A percentile compares a stretch with the other conserved stretches of the same genome.
Conservation (phyloP, 2,329 filamentous ascomycete genomes). For the Epichloe festucae region DNA sequence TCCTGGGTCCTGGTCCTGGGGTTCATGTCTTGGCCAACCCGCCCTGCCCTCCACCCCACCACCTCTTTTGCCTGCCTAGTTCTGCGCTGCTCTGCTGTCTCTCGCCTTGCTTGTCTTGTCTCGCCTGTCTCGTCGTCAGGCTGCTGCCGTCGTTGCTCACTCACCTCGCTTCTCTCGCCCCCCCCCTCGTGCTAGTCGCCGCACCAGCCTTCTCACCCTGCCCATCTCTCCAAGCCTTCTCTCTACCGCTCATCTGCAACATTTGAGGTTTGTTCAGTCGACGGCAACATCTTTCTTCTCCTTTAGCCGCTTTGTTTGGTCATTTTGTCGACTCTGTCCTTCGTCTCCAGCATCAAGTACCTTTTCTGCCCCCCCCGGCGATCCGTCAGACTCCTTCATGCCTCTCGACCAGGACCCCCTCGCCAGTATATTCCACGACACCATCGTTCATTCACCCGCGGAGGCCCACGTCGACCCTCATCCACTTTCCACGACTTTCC, state of each 20-base stretch:
- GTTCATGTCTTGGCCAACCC: conserved; percentile 4
- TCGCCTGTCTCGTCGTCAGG: not conserved
- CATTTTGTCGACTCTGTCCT: not conserved
- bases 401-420: not conserved
- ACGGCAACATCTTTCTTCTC: not conserved
- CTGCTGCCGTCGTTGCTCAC: not conserved
- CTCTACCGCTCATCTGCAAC: conserved; percentile 3
- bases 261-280: not conserved
- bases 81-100: conserved; percentile 1
- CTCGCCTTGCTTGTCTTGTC: not conserved
- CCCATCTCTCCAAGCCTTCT: conserved; percentile 2
- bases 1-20: conserved; percentile 1
- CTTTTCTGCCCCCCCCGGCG: not conserved
- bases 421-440: conserved; percentile 1
- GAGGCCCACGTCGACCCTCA: not conserved
- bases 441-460: conserved; percentile 2
- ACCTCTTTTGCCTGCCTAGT: not conserved
- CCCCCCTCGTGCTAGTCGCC: conserved; percentile 3
- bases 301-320: not conserved
- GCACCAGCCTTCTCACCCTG: conserved; percentile 6
- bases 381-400: conserved; percentile 2
- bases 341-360: not conserved
- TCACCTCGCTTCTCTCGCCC: not conserved
- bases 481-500: conserved; percentile 5
- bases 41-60: not conserved